Percentiles rank a stretch among this genome's conserved stretches.
Evolutionary conservation across 345 rosid genomes (phyloP).

Genomic region (Raphanus raphanistrum): DNA sequence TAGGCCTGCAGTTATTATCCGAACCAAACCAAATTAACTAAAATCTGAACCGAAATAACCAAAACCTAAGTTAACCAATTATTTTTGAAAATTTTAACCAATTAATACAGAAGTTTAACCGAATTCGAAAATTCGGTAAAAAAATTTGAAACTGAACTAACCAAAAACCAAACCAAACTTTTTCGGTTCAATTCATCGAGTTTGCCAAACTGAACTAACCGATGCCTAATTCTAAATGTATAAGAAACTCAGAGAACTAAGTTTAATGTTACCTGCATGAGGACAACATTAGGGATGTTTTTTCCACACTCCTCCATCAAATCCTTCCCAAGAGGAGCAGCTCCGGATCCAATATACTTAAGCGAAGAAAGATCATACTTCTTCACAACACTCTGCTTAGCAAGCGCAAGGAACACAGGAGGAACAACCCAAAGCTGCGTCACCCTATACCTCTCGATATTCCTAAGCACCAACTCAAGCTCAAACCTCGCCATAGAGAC

Average conservation of each 20-base stretch:
- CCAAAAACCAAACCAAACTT: too few relatives aligned
- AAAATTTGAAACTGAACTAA: too few relatives aligned
- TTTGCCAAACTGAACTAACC: not conserved
- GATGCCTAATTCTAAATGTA: not conserved
- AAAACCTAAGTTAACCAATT: slow-evolving; percentile 1
- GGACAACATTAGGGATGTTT: slow-evolving; percentile 54
- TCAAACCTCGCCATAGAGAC: slow-evolving; percentile 75
- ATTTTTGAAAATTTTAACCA: not conserved
- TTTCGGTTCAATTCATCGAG: not conserved
- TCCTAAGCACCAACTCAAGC: slow-evolving; percentile 51
- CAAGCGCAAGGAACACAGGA: slow-evolving; percentile 73
- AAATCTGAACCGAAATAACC: not conserved
- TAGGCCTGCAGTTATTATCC: not conserved
- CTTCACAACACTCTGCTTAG: slow-evolving; percentile 59
- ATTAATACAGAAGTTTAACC: not conserved
- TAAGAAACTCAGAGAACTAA: slow-evolving; percentile 41
- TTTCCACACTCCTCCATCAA: slow-evolving; percentile 75
- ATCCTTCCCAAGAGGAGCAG: slow-evolving; percentile 91
- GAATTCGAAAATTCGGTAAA: not conserved
- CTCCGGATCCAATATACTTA: slow-evolving; percentile 70
- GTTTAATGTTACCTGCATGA: slow-evolving; percentile 59
- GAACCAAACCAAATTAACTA: not conserved
- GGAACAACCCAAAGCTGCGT: slow-evolving; percentile 88
- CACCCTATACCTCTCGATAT: slow-evolving; percentile 58
- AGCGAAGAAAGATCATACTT: slow-evolving; percentile 72